A percentile compares a stretch with the other conserved stretches of the same genome.
Conservation (phyloP, 75 land plant species). For the Cupressus sempervirens region DNA sequence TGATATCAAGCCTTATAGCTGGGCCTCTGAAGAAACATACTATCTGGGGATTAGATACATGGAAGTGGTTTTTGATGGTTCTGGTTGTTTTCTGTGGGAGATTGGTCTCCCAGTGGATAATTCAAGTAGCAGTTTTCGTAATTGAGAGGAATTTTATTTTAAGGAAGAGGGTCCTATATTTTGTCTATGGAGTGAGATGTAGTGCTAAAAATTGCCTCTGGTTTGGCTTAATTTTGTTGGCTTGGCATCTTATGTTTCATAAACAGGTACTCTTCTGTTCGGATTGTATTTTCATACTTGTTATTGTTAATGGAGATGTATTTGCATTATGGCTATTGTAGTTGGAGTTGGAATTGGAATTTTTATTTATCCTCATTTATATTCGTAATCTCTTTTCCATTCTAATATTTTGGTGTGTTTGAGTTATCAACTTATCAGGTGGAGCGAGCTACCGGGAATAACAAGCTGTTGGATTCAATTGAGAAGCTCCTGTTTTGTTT, state of each 20-base stretch:
- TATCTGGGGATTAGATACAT: slow-evolving; percentile 58
- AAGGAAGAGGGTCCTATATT: slow-evolving; percentile 25
- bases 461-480: too few relatives aligned
- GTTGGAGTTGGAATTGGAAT: neutral
- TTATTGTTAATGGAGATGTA: neutral
- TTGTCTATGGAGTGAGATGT: slow-evolving; percentile 43
- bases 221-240: neutral
- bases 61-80: slow-evolving; percentile 82
- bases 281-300: neutral
- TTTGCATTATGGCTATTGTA: too few relatives aligned
- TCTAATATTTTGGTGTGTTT: too few relatives aligned
- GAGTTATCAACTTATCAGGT: too few relatives aligned
- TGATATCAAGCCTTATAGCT: slow-evolving; percentile 44
- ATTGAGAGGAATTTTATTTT: slow-evolving; percentile 67
- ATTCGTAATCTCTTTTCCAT: too few relatives aligned
- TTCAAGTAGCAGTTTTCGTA: slow-evolving; percentile 45
- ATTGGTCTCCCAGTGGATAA: slow-evolving; percentile 59
- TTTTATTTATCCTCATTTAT: neutral
- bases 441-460: neutral
- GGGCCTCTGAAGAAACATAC: slow-evolving; percentile 2
- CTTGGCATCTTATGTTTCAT: too few relatives aligned
- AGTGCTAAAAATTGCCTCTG: slow-evolving; percentile 23
- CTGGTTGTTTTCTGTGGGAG: slow-evolving; percentile 69
- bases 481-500: too few relatives aligned
- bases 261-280: too few relatives aligned